Evolutionary conservation across 352 stramenopile species (phyloP).

Genomic region (Globisporangium abappressorium): DNA sequence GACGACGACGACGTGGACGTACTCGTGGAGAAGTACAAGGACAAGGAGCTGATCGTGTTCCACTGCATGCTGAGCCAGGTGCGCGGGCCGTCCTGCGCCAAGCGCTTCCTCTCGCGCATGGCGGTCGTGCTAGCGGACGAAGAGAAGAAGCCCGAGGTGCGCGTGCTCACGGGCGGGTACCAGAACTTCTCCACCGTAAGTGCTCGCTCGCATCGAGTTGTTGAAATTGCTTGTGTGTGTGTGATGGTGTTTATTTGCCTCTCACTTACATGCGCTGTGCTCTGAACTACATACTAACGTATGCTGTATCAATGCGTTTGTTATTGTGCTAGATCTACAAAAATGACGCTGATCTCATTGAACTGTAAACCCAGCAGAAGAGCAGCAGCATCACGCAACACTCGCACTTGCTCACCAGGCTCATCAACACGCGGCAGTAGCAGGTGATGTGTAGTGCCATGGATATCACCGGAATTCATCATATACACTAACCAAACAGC

Average conservation of each 20-base stretch:
- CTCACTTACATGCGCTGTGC: not conserved
- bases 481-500: not conserved
- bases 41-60: conserved; percentile 70
- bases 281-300: not conserved
- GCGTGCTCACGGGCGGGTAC: conserved; percentile 73
- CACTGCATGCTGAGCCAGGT: conserved; percentile 89
- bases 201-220: not conserved
- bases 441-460: not conserved
- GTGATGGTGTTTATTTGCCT: not conserved
- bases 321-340: conserved; percentile 19
- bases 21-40: conserved; percentile 63
- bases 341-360: conserved; percentile 22
- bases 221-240: not conserved
- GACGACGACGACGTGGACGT: conserved; percentile 80
- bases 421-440: not conserved
- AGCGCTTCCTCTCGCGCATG: conserved; percentile 69
- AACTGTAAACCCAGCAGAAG: conserved; percentile 7
- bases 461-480: not conserved
- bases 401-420: not conserved
- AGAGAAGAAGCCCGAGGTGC: conserved; percentile 46
- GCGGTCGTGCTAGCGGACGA: conserved; percentile 42
- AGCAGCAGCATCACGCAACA: not conserved
- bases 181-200: conserved; percentile 59
- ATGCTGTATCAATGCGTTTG: not conserved
- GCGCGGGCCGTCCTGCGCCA: conserved; percentile 73